Evolutionary conservation across 352 stramenopile species (phyloP).

Genomic region (Phytopythium ostracodes): DNA sequence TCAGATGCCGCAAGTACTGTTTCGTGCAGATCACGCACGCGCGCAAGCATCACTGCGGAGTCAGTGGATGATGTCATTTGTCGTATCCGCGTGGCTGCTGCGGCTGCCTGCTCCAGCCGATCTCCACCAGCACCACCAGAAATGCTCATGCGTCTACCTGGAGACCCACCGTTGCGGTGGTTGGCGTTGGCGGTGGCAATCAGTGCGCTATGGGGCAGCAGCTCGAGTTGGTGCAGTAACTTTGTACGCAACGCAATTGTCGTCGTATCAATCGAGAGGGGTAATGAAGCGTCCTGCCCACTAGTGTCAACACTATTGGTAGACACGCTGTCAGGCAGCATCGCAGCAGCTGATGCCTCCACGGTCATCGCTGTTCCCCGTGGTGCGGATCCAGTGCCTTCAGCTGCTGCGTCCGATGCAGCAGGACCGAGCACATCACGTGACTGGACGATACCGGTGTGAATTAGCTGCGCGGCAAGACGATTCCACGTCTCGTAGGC

Average conservation of each 20-base stretch:
- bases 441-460: constrained; percentile 33
- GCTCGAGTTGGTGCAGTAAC: constrained; percentile 40
- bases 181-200: constrained; percentile 13
- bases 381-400: neutral
- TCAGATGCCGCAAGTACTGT: neutral
- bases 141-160: constrained; percentile 10
- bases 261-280: neutral
- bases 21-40: neutral
- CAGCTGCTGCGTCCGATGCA: neutral
- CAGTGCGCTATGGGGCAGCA: constrained; percentile 29
- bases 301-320: too few relatives aligned
- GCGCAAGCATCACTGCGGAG: neutral
- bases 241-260: constrained; percentile 21
- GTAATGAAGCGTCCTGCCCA: neutral
- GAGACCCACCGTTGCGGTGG: neutral
- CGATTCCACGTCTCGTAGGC: constrained; percentile 44
- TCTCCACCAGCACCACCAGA: constrained; percentile 6
- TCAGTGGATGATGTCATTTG: neutral
- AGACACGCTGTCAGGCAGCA: neutral
- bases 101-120: neutral
- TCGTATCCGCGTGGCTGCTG: neutral
- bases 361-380: neutral
- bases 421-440: constrained; percentile 5
- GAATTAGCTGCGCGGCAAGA: constrained; percentile 37
- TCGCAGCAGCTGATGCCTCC: neutral